Evolutionary conservation across 129 eudicot genomes (phyloP).

Genomic region (Mikania micrantha): DNA sequence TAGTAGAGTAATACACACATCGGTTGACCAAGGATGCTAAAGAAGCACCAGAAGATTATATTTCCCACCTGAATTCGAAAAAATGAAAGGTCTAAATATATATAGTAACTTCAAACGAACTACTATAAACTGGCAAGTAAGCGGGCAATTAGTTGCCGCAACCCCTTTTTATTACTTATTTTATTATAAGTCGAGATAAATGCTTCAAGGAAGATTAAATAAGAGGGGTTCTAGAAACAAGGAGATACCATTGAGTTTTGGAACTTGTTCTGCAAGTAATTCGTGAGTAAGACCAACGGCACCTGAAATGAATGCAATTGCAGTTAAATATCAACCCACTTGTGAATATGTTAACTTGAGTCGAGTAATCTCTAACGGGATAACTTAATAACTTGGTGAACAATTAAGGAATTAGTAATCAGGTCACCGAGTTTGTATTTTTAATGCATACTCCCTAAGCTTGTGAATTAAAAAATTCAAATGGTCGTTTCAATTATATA

Average conservation of each 20-base stretch:
- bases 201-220: too few relatives aligned
- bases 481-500: neutral
- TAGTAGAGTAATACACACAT: constrained; percentile 90
- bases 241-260: constrained; percentile 74
- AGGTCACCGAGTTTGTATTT: neutral
- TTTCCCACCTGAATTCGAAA: constrained; percentile 87
- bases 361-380: neutral
- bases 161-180: too few relatives aligned
- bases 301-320: constrained; percentile 39
- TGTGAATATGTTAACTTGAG: neutral
- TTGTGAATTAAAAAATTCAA: neutral
- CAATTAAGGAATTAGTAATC: too few relatives aligned
- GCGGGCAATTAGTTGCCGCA: too few relatives aligned
- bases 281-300: constrained; percentile 76
- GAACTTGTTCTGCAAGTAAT: constrained; percentile 70
- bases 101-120: too few relatives aligned
- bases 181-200: too few relatives aligned
- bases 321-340: neutral
- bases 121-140: too few relatives aligned
- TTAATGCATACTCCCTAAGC: neutral
- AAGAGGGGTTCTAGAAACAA: neutral
- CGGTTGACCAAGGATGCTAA: constrained; percentile 93
- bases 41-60: constrained; percentile 90
- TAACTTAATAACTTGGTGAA: neutral
- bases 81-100: too few relatives aligned